These are phyloP conservation scores for Physocladia obscura DNA, from an alignment of 192 early-diverging fungal species.

Conservation along the genomic window DNA sequence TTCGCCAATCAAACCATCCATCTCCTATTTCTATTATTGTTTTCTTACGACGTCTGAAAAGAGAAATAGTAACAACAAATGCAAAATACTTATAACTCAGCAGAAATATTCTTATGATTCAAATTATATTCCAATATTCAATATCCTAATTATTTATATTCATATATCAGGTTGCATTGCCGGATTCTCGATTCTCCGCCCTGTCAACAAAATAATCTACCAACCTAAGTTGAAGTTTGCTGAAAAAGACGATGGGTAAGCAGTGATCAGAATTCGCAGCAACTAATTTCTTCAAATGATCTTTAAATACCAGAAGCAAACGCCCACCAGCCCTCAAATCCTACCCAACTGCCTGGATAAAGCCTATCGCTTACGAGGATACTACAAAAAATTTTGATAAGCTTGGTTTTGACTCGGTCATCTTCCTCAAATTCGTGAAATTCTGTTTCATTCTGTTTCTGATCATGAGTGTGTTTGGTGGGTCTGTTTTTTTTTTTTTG, in stretches of 20 bases:
- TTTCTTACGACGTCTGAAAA: no score
- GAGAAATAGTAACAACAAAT: no score
- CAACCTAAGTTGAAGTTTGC: slow-evolving; percentile 45
- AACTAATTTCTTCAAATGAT: not conserved
- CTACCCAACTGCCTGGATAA: slow-evolving; percentile 38
- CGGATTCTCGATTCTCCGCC: slow-evolving; percentile 45
- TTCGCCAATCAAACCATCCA: no score
- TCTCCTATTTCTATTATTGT: no score
- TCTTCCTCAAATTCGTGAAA: slow-evolving; percentile 47
- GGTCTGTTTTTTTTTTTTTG: not conserved
- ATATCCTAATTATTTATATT: no score
- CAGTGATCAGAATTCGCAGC: not conserved
- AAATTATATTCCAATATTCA: no score
- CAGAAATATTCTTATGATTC: no score
- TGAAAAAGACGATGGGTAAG: slow-evolving; percentile 26
- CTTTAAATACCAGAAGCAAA: slow-evolving; percentile 20
- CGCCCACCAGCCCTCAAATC: slow-evolving; percentile 30
- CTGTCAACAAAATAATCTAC: slow-evolving; percentile 44
- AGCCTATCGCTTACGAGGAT: slow-evolving; percentile 29
- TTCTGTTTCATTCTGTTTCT: slow-evolving; percentile 35
- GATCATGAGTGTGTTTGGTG: slow-evolving; percentile 20
- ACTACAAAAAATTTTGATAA: slow-evolving; percentile 31
- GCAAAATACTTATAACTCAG: no score
- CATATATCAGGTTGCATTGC: slow-evolving; percentile 35
- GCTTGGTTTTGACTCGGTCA: slow-evolving; percentile 52